These are phyloP conservation scores for Carex parvula DNA, from an alignment of 176 grass and related monocot species.

Conservation along the genomic window DNA sequence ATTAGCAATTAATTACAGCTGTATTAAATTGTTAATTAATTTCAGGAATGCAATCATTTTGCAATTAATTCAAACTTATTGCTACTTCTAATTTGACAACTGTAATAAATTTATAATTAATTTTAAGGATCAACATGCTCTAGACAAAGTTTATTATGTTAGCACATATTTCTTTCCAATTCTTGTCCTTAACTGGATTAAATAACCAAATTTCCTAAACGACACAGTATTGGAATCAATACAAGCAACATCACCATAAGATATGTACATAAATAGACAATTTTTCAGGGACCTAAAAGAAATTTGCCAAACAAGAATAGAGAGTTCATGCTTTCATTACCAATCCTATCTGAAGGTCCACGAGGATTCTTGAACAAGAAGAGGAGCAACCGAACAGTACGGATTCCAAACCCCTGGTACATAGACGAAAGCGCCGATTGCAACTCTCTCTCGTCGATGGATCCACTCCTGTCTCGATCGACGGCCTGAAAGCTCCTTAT, in stretches of 20 bases:
- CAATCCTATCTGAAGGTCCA: constrained; percentile 28
- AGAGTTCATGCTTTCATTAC: background rate
- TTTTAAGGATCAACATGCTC: no score
- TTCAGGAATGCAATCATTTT: no score
- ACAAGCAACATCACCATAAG: background rate
- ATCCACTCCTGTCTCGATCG: constrained; percentile 70
- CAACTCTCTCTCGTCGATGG: constrained; percentile 72
- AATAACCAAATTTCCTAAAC: background rate
- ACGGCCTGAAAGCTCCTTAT: constrained; percentile 64
- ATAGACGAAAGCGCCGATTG: constrained; percentile 62
- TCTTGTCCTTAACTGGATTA: background rate
- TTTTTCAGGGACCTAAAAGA: background rate
- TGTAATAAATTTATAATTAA: no score
- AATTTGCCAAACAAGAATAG: background rate
- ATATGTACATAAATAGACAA: background rate
- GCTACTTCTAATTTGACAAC: no score
- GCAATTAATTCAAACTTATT: no score
- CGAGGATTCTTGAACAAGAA: constrained; percentile 59
- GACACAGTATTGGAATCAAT: background rate
- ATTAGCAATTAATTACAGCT: no score
- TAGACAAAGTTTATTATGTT: background rate
- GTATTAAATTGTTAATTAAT: no score
- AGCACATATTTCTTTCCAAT: background rate
- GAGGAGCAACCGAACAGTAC: constrained; percentile 69
- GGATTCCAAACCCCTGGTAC: constrained; percentile 62